Base-by-base conservation (phyloP, 192 early-diverging fungal genomes). In the Phlyctochytrium planicorne region DNA sequence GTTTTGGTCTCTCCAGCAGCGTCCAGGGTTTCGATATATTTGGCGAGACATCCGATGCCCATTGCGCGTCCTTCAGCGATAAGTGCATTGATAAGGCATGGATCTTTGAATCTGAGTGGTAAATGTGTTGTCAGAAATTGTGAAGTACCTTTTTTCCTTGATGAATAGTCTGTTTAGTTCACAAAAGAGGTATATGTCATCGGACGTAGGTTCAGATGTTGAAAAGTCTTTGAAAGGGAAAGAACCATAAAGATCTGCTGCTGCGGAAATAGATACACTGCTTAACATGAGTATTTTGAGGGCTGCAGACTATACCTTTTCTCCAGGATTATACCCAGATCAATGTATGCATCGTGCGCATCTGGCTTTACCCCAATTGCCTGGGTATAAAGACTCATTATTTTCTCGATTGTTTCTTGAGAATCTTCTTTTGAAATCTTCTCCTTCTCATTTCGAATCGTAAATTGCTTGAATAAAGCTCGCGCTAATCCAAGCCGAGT, bases 301-400 rank as follows among this genome's bases (percentile, higher is more conserved):
- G n/a, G n/a, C n/a, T n/a, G n/a, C n/a, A n/a, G n/a, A n/a, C n/a
- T n/a, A n/a, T n/a, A n/a, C n/a, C n/a, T 59, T 2, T 75, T 31
- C 63, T 79, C 74, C 4, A 80, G 62, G 23, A 84, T 4, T 14
- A 62, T 30, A 2, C 59, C 79, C 10, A 84, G 61, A 52, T 84
- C 82, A 59, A 81, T 84, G 68, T 84, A 84, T 16, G 79, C 68
- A 65, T 84, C 82, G 59, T 77, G 75, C 14, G 30, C 29, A 32
- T 37, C n/a, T 3, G 69, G 68, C 1, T 61, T 47, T 4, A 69
- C 60, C 30, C 14, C 52, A 24, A 77, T 69, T 3, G 73, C 75
- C 2, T 33, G 6, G n/a, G 32, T 29, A 35, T 71, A 76, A 33
- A 65, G 56, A 2, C 3, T 31, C 30, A n/a, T 50, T 27, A 52